phyloP scores from a whole-genome alignment of 176 grass and related monocot species.

The Aegilops speltoides region DNA sequence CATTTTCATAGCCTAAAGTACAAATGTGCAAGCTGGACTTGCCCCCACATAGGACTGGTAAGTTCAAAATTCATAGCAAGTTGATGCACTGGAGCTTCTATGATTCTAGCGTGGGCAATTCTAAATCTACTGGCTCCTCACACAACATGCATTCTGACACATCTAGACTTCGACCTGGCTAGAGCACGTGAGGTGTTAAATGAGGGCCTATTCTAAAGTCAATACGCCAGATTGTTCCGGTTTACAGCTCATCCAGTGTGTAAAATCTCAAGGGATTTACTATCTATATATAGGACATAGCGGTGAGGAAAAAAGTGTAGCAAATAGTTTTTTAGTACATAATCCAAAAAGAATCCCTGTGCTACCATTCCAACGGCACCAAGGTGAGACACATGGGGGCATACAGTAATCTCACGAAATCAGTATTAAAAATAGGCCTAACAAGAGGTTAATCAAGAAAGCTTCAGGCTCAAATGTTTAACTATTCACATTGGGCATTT shows the following conservation, averaged over 20 bases:
- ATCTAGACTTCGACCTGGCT: constrained; percentile 39
- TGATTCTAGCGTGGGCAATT: constrained; percentile 7
- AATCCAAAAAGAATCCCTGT: not conserved
- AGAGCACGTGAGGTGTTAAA: constrained; percentile 47
- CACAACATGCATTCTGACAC: constrained; percentile 38
- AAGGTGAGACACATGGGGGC: not conserved
- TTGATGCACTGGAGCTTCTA: constrained; percentile 24
- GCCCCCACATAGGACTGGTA: constrained; percentile 29
- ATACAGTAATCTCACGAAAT: not conserved
- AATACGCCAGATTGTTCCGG: constrained; percentile 23
- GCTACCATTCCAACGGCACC: not conserved
- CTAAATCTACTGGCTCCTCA: constrained; percentile 26
- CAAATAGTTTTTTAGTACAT: not conserved
- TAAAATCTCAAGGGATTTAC: constrained; percentile 21
- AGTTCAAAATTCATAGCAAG: constrained; percentile 29
- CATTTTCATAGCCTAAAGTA: constrained; percentile 27
- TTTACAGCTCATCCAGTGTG: constrained; percentile 6
- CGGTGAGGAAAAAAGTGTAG: not conserved
- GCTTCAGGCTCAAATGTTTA: not conserved
- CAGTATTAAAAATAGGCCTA: too few relatives aligned
- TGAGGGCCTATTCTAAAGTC: not conserved
- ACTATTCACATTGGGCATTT: not conserved
- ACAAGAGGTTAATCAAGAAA: too few relatives aligned
- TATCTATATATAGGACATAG: not conserved
- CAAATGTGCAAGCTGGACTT: constrained; percentile 39